A percentile compares a stretch with the other conserved stretches of the same genome.
phyloP scores from a whole-genome alignment of 495 filamentous ascomycete species.

The Penicillium goetzii region DNA sequence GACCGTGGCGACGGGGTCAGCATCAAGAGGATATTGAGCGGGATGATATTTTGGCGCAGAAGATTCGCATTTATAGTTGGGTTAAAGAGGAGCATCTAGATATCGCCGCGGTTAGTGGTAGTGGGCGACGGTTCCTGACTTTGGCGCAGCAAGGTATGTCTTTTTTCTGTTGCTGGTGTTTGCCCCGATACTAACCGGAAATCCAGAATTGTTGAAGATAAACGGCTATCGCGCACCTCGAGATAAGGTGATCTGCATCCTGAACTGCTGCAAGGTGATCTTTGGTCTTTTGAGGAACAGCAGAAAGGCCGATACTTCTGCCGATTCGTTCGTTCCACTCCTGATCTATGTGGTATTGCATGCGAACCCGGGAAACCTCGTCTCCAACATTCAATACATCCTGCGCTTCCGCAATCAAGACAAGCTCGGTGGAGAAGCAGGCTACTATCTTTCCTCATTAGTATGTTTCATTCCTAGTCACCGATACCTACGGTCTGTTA shows the following conservation, averaged over 20 bases:
- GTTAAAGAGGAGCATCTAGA: constrained; percentile 92
- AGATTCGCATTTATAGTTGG: constrained; percentile 96
- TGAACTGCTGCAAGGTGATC: constrained; percentile 99
- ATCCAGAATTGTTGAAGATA: constrained; percentile 85
- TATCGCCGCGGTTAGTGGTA: constrained; percentile 82
- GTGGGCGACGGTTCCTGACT: constrained; percentile 82
- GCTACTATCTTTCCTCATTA: constrained; percentile 97
- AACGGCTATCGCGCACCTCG: constrained; percentile 92
- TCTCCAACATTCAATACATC: constrained; percentile 98
- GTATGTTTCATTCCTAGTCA: constrained; percentile 44
- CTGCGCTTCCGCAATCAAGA: constrained; percentile 96
- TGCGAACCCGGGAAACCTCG: constrained; percentile 90
- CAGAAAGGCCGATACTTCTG: constrained; percentile 84
- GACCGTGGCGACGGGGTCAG: constrained; percentile 85
- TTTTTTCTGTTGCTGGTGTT: neutral
- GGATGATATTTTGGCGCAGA: constrained; percentile 92
- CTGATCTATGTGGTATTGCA: constrained; percentile 95
- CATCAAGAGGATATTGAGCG: constrained; percentile 98
- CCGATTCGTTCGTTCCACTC: constrained; percentile 93
- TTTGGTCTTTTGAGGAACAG: constrained; percentile 94
- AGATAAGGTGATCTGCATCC: constrained; percentile 97
- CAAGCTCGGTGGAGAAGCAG: constrained; percentile 93
- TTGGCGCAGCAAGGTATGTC: constrained; percentile 82
- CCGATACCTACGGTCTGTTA: neutral
- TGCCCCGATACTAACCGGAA: constrained; percentile 28